Conservation (phyloP, 2,329 filamentous ascomycete species). For the Colletotrichum graminicola region DNA sequence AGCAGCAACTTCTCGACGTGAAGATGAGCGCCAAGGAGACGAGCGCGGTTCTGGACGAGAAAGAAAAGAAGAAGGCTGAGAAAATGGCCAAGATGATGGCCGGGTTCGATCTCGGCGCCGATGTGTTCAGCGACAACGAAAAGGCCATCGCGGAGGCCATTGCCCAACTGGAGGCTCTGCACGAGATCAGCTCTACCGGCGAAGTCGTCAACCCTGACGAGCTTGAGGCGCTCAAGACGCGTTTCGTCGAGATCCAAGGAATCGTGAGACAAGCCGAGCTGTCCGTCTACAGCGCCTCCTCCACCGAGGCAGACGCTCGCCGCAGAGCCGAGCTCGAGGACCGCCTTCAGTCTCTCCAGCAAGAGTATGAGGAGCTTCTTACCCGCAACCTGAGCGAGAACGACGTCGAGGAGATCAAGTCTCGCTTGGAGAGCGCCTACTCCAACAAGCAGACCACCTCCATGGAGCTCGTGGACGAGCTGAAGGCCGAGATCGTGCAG, state of each 20-base stretch:
- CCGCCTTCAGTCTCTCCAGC: constrained; percentile 79
- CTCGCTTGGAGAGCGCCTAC: constrained; percentile 81
- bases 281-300: constrained; percentile 78
- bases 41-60: constrained; percentile 90
- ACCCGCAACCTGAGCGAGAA: constrained; percentile 81
- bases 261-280: constrained; percentile 94
- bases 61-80: constrained; percentile 98
- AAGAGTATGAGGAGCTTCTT: constrained; percentile 86
- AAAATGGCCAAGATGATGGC: constrained; percentile 99
- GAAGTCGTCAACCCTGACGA: constrained; percentile 86
- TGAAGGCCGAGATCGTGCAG: constrained; percentile 80
- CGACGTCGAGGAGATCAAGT: constrained; percentile 88
- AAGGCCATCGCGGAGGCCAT: constrained; percentile 86
- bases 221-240: constrained; percentile 80
- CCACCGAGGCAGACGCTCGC: constrained; percentile 74
- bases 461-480: constrained; percentile 78
- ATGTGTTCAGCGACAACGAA: constrained; percentile 95
- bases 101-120: constrained; percentile 92
- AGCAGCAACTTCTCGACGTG: constrained; percentile 94
- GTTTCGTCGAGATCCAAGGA: constrained; percentile 89
- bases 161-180: constrained; percentile 82
- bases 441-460: constrained; percentile 80
- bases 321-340: constrained; percentile 82
- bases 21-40: constrained; percentile 98
- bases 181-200: constrained; percentile 81